These are phyloP conservation scores for Iberis pinnata DNA, from an alignment of 345 rosid genomes.

Conservation along the genomic window DNA sequence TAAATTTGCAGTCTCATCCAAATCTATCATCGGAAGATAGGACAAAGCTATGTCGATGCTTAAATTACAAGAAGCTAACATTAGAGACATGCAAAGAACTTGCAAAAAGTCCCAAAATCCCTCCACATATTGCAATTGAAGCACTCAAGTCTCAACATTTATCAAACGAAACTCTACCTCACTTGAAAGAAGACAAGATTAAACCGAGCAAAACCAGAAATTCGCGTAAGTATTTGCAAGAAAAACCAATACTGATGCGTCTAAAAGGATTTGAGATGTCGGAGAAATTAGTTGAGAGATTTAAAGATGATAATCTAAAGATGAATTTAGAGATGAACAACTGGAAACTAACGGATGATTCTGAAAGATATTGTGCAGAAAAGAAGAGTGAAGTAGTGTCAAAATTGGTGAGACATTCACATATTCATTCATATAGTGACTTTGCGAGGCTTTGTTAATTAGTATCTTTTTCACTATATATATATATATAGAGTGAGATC, in stretches of 20 bases:
- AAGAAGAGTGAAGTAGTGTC: slow-evolving; percentile 56
- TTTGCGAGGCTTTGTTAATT: slow-evolving; percentile 55
- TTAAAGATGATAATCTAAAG: slow-evolving; percentile 27
- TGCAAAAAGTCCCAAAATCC: slow-evolving; percentile 72
- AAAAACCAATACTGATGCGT: slow-evolving; percentile 22
- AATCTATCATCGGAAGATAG: slow-evolving; percentile 50
- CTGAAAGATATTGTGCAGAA: slow-evolving; percentile 51
- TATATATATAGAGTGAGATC: slow-evolving; percentile 5
- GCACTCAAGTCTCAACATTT: slow-evolving; percentile 56
- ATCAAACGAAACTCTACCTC: slow-evolving; percentile 16
- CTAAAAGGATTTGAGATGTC: slow-evolving; percentile 26
- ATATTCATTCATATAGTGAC: slow-evolving; percentile 17
- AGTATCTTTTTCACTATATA: not conserved
- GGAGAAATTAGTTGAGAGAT: slow-evolving; percentile 13
- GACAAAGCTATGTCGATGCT: slow-evolving; percentile 57
- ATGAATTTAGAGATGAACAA: slow-evolving; percentile 31
- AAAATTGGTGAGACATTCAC: slow-evolving; percentile 36
- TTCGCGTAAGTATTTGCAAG: slow-evolving; percentile 16
- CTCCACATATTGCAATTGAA: slow-evolving; percentile 58
- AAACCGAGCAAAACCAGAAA: slow-evolving; percentile 12
- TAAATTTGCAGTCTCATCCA: slow-evolving; percentile 58
- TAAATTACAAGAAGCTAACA: slow-evolving; percentile 61
- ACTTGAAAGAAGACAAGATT: slow-evolving; percentile 20
- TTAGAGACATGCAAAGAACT: slow-evolving; percentile 66
- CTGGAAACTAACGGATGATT: slow-evolving; percentile 21